Evolutionary conservation across 805 yeast genomes (phyloP).

Genomic region (Candida xiaguanensis): DNA sequence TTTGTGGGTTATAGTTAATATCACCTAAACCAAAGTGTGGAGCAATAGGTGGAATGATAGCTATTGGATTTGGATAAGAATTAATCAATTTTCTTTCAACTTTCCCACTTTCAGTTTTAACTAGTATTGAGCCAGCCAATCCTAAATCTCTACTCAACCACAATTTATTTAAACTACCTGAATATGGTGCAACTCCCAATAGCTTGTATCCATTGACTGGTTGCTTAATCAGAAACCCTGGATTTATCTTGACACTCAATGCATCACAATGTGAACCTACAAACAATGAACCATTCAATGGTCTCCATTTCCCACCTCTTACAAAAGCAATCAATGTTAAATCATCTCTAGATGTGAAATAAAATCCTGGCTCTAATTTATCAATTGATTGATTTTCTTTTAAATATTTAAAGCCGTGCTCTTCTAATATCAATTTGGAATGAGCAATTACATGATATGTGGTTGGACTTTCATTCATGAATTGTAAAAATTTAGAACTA

Average conservation of each 20-base stretch:
- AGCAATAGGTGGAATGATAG: slow-evolving; percentile 38
- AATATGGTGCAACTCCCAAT: slow-evolving; percentile 40
- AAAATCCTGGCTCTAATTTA: slow-evolving; percentile 18
- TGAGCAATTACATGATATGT: slow-evolving; percentile 33
- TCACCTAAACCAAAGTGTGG: slow-evolving; percentile 31
- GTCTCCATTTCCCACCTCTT: slow-evolving; percentile 36
- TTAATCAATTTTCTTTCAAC: slow-evolving; percentile 23
- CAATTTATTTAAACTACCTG: slow-evolving; percentile 29
- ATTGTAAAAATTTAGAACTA: slow-evolving; percentile 10
- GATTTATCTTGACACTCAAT: slow-evolving; percentile 33
- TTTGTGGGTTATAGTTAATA: slow-evolving; percentile 30
- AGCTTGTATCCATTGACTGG: slow-evolving; percentile 29
- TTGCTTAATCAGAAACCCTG: slow-evolving; percentile 19
- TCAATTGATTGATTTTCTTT: slow-evolving; percentile 19
- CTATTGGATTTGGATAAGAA: slow-evolving; percentile 34
- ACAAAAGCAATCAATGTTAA: slow-evolving; percentile 34
- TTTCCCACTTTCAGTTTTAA: slow-evolving; percentile 19
- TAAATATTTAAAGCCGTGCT: slow-evolving; percentile 26
- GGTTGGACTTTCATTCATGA: slow-evolving; percentile 33
- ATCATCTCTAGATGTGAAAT: slow-evolving; percentile 29
- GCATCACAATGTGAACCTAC: slow-evolving; percentile 53
- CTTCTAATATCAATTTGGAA: slow-evolving; percentile 19
- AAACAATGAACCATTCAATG: slow-evolving; percentile 62
- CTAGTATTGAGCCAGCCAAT: slow-evolving; percentile 34
- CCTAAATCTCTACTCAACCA: slow-evolving; percentile 45